Base-by-base conservation (phyloP, 164 flowering plant species). In the Magnolia kwangsiensis region DNA sequence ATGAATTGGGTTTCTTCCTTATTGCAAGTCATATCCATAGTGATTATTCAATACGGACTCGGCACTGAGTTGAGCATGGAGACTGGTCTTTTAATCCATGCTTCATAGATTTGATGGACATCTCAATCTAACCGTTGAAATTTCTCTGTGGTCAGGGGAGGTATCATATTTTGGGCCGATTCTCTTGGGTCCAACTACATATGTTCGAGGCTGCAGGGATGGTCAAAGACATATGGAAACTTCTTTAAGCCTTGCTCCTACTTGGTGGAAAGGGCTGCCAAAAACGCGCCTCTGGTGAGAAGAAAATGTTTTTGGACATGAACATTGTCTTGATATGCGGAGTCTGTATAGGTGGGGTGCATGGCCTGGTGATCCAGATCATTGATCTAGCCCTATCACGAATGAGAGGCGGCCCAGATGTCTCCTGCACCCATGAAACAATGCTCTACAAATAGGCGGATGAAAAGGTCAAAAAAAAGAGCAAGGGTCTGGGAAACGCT, bases 121-220 rank as follows among this genome's bases (percentile, higher is more conserved):
- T 11, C 61, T 55, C 61, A 55, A 55, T 55, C 13, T 55, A 55
- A 55, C 61, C 13, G 2, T 10, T 55, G 61, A 2, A 11, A 20
- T 19, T 3, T 63, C 37, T 45, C 24, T 19, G 79, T 84, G 63
- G 72, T 75, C 89, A 95, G 98, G 89, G 98, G 98, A 74, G 98
- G 98, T 23, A 80, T 95, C 49, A 80, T 92, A 83, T 93, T 90
- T 78, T 95, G 98, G 97, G 98, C 96, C n/a, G 97, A 93, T 81
- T 79, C 94, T 69, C 79, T 92, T 58, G 98, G 98, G 74, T 87
- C 97, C 50, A 93, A 88, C 74, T 93, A 95, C 81, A 90, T 95
- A 2, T 86, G 70, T 74, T 92, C 97, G n/a, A 88, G 89, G 81
- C 76, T 95, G 84, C 85, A 87, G 71, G 90, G 86, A 72, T 95